Evolutionary conservation across 495 filamentous ascomycete species (phyloP).

Genomic region (Penicillium coprophilum): DNA sequence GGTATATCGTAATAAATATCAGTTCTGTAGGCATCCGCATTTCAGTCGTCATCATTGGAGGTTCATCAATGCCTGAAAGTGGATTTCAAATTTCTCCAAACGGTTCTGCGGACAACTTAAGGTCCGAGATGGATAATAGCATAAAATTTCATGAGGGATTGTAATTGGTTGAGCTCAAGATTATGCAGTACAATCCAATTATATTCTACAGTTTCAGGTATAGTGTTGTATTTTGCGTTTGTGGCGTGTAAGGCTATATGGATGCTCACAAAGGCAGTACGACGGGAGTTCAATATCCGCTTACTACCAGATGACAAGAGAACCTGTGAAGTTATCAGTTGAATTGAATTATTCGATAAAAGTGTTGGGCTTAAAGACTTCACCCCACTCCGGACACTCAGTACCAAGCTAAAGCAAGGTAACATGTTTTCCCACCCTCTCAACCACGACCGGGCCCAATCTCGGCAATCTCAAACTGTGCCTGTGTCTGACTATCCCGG

Average conservation of each 20-base stretch:
- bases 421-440: background rate
- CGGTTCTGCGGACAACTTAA: background rate
- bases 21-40: constrained; percentile 3
- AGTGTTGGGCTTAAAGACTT: background rate
- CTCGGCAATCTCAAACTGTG: background rate
- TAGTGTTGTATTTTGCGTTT: background rate
- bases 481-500: background rate
- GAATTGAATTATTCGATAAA: background rate
- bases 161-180: background rate
- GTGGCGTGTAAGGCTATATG: background rate
- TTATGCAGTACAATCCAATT: background rate
- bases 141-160: background rate
- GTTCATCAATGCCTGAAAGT: background rate
- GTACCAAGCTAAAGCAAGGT: background rate
- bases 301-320: background rate
- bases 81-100: background rate
- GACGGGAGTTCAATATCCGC: background rate
- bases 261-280: background rate
- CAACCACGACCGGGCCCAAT: background rate
- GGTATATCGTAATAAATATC: too few species aligned
- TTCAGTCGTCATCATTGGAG: constrained; percentile 2
- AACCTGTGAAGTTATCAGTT: background rate
- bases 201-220: too few species aligned
- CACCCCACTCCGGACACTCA: background rate
- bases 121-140: background rate